Evolutionary conservation across 192 early-diverging fungal genomes (phyloP), one percentile per base, ranked within the genome.

Genomic region (Coemansia sp.): DNA sequence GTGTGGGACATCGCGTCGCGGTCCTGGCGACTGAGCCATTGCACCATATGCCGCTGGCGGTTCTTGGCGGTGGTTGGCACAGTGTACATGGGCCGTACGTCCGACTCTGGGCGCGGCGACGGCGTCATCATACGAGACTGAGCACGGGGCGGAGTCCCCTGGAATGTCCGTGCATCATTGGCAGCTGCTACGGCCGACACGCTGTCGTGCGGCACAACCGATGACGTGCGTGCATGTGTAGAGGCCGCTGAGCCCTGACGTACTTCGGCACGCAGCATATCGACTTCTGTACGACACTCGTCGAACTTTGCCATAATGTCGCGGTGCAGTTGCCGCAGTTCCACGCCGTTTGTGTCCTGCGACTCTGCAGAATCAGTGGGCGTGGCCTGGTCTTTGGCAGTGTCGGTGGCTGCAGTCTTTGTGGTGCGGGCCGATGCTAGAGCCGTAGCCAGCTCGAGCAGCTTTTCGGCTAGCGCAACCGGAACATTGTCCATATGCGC

Each of bases 231-330:
- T 4, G 67, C 43, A 49, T 47, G 15, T 14, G 61, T 51, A 21
- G 58, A 23, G 3, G 23, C 57, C 0, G 56, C n/a, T 12, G 73
- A 68, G 5, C 60, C 61, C 25, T 59, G 60, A n/a, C 77, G 67
- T 12, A 79, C 71, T 39, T 79, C 77, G 11, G 60, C 62, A 15
- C 77, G 67, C 48, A 79, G 62, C 68, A 57, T 43, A 37, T 70
- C 68, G 43, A 79, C 60, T 29, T 73, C 77, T 3, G 52, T 50
- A 3, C 68, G 71, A 29, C 60, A 70, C 62, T 70, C 71, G 52
- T 79, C 77, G 38, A 79, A 67, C 17, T 57, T 54, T 1, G 41
- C 39, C 47, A 79, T 48, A 1, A 79, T 62, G 29, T 70, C 67
- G 14, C 49, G 57, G 60, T 74, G 72, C 58, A 79, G 54, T 2